Conservation (phyloP, 805 yeast species). For the Wickerhamomyces rabaulensis region DNA sequence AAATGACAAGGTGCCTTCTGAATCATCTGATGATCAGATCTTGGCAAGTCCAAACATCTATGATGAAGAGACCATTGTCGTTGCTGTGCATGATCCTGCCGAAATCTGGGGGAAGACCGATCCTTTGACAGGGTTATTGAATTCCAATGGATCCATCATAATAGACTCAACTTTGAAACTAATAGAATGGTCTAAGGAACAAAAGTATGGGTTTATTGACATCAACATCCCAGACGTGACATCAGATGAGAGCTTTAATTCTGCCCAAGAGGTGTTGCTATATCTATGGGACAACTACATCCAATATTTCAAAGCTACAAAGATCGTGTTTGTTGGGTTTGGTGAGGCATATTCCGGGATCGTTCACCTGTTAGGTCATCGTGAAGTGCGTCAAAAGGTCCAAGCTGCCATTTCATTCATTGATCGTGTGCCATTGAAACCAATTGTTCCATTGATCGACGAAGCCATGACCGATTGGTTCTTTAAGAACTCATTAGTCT, state of each 20-base stretch:
- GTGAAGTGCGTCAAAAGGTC: conserved; percentile 59
- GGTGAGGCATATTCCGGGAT: conserved; percentile 89
- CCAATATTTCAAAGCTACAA: conserved; percentile 64
- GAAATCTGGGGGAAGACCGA: conserved; percentile 86
- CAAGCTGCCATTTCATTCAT: conserved; percentile 68
- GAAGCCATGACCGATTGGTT: conserved; percentile 92
- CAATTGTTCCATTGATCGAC: conserved; percentile 82
- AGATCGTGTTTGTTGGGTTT: conserved; percentile 75
- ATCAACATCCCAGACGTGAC: conserved; percentile 63
- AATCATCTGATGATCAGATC: conserved; percentile 56
- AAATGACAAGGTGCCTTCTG: conserved; percentile 32
- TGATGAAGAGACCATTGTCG: conserved; percentile 55
- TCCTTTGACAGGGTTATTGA: conserved; percentile 73
- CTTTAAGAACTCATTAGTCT: conserved; percentile 77
- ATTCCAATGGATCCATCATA: conserved; percentile 64
- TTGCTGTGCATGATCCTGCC: conserved; percentile 86
- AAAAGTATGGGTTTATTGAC: conserved; percentile 76
- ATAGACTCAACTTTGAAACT: conserved; percentile 70
- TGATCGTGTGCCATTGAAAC: conserved; percentile 63
- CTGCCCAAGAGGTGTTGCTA: conserved; percentile 71
- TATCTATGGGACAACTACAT: conserved; percentile 91
- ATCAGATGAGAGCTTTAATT: conserved; percentile 44
- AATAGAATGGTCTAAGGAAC: conserved; percentile 58
- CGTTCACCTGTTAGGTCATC: conserved; percentile 82
- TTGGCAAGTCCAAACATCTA: conserved; percentile 69